Percentiles rank a stretch among this genome's conserved stretches.
Conservation (phyloP, 1,139 yeast genomes). For the Hemisphaericaspora lyxosophila region DNA sequence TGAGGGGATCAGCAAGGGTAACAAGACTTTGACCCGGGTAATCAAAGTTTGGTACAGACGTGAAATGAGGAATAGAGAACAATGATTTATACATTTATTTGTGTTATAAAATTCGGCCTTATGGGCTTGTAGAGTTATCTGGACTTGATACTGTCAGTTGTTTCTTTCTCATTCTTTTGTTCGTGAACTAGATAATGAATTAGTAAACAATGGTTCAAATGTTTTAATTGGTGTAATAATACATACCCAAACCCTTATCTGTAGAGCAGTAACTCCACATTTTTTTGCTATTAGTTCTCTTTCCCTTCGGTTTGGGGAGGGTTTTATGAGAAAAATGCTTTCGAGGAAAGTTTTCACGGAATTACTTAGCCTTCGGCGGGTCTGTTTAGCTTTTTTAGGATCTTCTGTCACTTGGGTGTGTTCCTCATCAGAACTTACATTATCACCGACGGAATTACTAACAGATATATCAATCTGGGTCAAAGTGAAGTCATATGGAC, state of each 20-base stretch:
- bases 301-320: conserved; percentile 27
- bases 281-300: conserved; percentile 27
- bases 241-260: conserved; percentile 35
- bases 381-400: conserved; percentile 4
- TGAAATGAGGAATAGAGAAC: neutral
- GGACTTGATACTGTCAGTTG: conserved; percentile 1
- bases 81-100: too few relatives aligned
- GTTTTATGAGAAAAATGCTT: conserved; percentile 12
- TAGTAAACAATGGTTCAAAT: neutral
- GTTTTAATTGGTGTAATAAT: neutral
- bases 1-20: conserved; percentile 13
- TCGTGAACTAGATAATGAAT: conserved; percentile 23
- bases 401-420: neutral
- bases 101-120: too few relatives aligned
- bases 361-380: conserved; percentile 8
- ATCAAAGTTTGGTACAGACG: conserved; percentile 3
- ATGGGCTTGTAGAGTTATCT: conserved; percentile 1
- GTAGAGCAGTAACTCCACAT: conserved; percentile 25
- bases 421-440: neutral
- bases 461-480: conserved; percentile 9
- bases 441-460: conserved; percentile 3
- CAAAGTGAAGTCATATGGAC: conserved; percentile 8
- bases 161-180: conserved; percentile 28
- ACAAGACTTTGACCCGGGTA: conserved; percentile 7
- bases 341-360: conserved; percentile 14